phyloP scores from a whole-genome alignment of 108 stramenopile species.

The Skeletonema potamos region DNA sequence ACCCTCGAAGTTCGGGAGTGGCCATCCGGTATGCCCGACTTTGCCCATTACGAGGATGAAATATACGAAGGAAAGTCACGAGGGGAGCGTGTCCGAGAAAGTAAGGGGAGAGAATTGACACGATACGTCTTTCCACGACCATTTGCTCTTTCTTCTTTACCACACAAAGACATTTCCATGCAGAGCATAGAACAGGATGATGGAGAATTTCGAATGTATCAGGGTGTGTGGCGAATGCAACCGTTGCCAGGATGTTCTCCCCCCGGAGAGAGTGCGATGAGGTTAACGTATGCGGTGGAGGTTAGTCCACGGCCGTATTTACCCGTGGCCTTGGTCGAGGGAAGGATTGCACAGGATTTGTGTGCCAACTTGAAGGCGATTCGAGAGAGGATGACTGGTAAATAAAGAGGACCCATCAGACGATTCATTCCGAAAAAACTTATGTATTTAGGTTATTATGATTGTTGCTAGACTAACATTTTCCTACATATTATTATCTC shows the following conservation, averaged over 20 bases:
- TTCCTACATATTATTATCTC: no score
- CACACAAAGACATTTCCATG: constrained; percentile 88
- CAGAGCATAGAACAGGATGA: constrained; percentile 80
- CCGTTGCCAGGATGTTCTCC: constrained; percentile 83
- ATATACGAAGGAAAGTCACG: constrained; percentile 70
- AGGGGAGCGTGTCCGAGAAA: constrained; percentile 51
- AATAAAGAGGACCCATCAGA: background rate
- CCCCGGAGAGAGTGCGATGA: constrained; percentile 69
- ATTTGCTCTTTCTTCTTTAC: constrained; percentile 71
- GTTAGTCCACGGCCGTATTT: constrained; percentile 83
- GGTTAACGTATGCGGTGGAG: constrained; percentile 91
- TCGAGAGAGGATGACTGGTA: constrained; percentile 40
- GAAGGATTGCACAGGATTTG: constrained; percentile 80
- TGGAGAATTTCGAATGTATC: constrained; percentile 90
- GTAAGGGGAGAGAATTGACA: constrained; percentile 45
- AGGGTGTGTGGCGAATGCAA: constrained; percentile 93
- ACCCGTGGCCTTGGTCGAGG: constrained; percentile 83
- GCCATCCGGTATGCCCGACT: constrained; percentile 82
- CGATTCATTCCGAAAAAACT: no score
- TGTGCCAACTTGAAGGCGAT: constrained; percentile 83
- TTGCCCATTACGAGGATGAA: constrained; percentile 72
- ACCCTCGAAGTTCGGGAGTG: constrained; percentile 87
- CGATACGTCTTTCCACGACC: constrained; percentile 86
- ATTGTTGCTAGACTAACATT: no score
- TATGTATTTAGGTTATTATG: no score